Evolutionary conservation across 2,329 filamentous ascomycete genomes (phyloP), one percentile per base, ranked within the genome.

Genomic region (Paracoccidioides lutzii): DNA sequence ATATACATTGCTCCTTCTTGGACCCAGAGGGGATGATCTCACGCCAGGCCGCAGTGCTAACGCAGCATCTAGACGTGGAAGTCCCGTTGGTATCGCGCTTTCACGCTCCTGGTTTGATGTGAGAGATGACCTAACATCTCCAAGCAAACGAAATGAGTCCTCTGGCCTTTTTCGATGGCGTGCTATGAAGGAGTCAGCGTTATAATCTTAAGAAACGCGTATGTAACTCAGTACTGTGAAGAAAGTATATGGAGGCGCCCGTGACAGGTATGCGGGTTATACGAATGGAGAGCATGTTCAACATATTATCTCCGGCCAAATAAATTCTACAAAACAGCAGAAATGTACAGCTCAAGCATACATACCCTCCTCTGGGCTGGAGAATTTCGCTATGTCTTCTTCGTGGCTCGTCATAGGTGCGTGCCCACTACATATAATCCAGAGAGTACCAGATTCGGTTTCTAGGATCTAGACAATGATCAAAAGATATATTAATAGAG

Each of bases 71-170:
- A 87, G 73, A 5, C 67, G 66, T 28, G 66, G 63, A 5, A 87
- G 65, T 2, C 81, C 77, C 1, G 82, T 85, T 1, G 80, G 73
- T 28, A 87, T 70, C 55, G 74, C 35, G 5, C 5, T 5, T 5
- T 12, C 40, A 35, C 40, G 12, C 28, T 43, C 53, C 33, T 8
- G 12, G 9, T 30, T 43, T 37, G 22, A 28, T 9, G 8, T 49
- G 8, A 28, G 49, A 35, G 44, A 30, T 56, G 38, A 40, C 30
- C 15, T 45, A 38, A 42, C 12, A 30, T n/a, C n/a, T 37, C 38
- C 53, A 3, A 50, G 33, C 12, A 28, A 5, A 44, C 15, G 30
- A 45, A 48, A 56, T 45, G n/a, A 7, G 10, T 12, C n/a, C 9
- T 35, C n/a, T 51, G 22, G 37, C 2, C 15, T 0, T 3, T 9